A percentile compares a stretch with the other conserved stretches of the same genome.
phyloP scores from a whole-genome alignment of 805 yeast species.

The Cephaloascus fragrans region DNA sequence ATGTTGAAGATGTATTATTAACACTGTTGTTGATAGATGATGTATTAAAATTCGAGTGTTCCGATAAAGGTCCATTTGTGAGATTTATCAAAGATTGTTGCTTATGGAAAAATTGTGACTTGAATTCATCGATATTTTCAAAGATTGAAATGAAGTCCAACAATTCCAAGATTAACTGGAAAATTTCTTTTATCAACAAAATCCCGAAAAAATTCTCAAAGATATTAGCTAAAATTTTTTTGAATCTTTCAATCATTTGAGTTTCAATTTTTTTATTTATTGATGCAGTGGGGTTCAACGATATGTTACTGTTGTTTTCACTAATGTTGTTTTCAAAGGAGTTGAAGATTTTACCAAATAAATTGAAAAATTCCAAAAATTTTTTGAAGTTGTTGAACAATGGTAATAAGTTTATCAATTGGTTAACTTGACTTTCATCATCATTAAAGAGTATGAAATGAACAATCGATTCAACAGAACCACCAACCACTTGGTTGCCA shows the following conservation, averaged over 20 bases:
- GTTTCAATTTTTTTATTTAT: too few relatives aligned
- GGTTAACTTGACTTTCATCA: constrained; percentile 7
- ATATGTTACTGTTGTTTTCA: not conserved
- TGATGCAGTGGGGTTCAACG: not conserved
- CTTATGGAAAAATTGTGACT: constrained; percentile 37
- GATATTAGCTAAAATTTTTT: constrained; percentile 44
- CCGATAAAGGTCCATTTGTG: constrained; percentile 3
- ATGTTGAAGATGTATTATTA: not conserved
- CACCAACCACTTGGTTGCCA: constrained; percentile 34
- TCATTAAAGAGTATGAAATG: constrained; percentile 49
- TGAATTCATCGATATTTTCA: constrained; percentile 42
- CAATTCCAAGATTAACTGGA: constrained; percentile 46
- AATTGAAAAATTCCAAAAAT: constrained; percentile 13
- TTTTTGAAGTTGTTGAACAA: constrained; percentile 22
- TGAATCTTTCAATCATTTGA: constrained; percentile 44
- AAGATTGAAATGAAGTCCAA: constrained; percentile 38
- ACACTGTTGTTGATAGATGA: not conserved
- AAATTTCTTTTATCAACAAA: constrained; percentile 52
- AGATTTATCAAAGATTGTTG: constrained; percentile 30
- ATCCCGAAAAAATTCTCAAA: constrained; percentile 57
- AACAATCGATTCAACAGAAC: constrained; percentile 62
- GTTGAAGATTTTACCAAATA: constrained; percentile 2
- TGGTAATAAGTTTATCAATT: constrained; percentile 20
- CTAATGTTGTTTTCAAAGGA: not conserved
- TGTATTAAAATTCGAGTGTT: constrained; percentile 2